A percentile compares a stretch with the other conserved stretches of the same genome.
phyloP scores from a whole-genome alignment of 129 eudicot species.

The Logfia minima region DNA sequence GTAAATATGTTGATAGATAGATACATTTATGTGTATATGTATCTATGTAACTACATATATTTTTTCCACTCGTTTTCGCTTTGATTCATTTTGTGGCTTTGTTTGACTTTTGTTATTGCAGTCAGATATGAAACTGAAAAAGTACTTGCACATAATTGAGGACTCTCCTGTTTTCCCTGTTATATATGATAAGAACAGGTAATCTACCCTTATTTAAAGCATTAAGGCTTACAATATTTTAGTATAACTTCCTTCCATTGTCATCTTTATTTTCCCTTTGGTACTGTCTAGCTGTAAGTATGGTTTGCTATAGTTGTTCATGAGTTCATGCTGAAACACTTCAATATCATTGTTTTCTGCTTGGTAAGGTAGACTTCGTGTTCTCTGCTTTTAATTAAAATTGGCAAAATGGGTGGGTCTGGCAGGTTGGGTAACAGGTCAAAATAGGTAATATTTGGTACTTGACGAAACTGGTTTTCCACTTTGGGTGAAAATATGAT shows the following conservation, averaged over 20 bases:
- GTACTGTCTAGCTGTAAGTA: slow-evolving; percentile 1
- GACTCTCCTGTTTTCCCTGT: slow-evolving; percentile 87
- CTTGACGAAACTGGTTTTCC: background rate
- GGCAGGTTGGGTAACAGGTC: background rate
- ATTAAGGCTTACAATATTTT: background rate
- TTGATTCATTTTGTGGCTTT: slow-evolving; percentile 12
- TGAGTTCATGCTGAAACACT: background rate
- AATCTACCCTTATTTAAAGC: slow-evolving; percentile 15
- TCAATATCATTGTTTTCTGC: background rate
- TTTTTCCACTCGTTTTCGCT: background rate
- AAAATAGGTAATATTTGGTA: background rate
- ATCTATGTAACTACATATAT: background rate
- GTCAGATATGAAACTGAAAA: slow-evolving; percentile 93
- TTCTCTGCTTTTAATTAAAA: background rate
- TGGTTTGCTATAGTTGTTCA: background rate
- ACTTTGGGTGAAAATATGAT: background rate
- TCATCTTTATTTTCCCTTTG: slow-evolving; percentile 6
- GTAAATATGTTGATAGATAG: background rate
- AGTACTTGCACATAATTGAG: slow-evolving; percentile 86
- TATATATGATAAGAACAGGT: slow-evolving; percentile 80
- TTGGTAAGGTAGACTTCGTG: background rate
- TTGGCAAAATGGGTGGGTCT: background rate
- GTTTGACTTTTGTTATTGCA: slow-evolving; percentile 42
- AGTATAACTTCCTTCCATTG: background rate
- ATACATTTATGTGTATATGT: background rate